Evolutionary conservation across 108 stramenopile species (phyloP).

Genomic region (Thalassiosira profunda): DNA sequence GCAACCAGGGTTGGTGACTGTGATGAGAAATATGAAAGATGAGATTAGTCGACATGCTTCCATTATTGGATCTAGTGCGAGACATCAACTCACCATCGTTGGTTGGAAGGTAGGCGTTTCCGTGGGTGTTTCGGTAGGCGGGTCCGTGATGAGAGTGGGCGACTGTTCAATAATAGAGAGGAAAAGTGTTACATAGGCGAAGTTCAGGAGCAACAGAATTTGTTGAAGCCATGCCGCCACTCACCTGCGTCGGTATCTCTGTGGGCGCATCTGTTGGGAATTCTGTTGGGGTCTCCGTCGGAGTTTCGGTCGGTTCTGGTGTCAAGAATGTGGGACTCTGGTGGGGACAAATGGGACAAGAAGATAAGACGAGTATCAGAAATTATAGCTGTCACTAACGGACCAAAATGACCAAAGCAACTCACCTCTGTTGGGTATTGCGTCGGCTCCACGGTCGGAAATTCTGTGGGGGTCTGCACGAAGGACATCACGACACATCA

Average conservation of each 20-base stretch:
- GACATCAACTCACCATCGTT: neutral
- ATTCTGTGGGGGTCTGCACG: neutral
- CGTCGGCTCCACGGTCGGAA: slow-evolving; percentile 1
- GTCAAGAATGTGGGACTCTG: slow-evolving; percentile 4
- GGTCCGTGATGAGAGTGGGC: too few relatives aligned
- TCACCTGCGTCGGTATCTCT: neutral
- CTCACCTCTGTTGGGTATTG: neutral
- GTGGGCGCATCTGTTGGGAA: slow-evolving; percentile 4
- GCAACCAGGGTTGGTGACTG: slow-evolving; percentile 1
- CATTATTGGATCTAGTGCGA: neutral
- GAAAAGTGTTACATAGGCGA: neutral
- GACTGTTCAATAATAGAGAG: neutral
- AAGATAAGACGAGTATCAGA: neutral
- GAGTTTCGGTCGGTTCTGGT: neutral
- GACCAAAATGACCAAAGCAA: too few relatives aligned
- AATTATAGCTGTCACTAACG: too few relatives aligned
- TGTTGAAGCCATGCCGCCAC: neutral
- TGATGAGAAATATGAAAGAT: neutral
- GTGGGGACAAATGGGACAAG: too few relatives aligned
- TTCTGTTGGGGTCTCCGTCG: neutral
- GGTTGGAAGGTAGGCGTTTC: neutral
- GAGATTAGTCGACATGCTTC: neutral
- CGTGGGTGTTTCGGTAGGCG: neutral
- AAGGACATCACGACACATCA: neutral
- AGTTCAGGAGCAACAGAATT: neutral